Evolutionary conservation across 2,329 filamentous ascomycete species (phyloP), one percentile per base, ranked within the genome.

Genomic region (Trichophyton schoenleinii): DNA sequence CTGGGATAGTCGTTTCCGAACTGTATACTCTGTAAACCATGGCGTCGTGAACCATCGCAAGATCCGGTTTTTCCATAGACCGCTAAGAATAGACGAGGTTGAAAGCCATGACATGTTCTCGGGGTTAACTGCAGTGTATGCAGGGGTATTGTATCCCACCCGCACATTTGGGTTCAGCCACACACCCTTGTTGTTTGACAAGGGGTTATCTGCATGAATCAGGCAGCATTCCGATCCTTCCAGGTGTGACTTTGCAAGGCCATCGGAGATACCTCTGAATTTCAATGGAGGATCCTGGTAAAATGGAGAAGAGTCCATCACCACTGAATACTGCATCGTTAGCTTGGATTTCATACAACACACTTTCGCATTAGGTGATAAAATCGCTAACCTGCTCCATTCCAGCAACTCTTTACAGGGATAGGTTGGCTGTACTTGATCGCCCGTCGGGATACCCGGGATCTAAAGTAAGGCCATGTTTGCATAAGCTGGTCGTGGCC

Each of bases 181-280:
- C 3, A 75, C 67, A 3, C 73, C 73, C 36, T 69, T 68, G 2
- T 65, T 48, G 1, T 46, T 31, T 0, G 70, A 70, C 0, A 73
- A 64, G 1, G 69, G 68, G 61, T 74, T 74, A 60, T 76, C 74
- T 2, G 69, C 70, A 44, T 76, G 73, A 18, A 76, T 73, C 59
- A 91, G 80, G 71, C 88, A 91, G 75, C 87, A 91, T 72, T 91
- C 88, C 13, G 84, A 87, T n/a, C 80, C 88, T 71, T 91, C 88
- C 28, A 91, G 77, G 53, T 75, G 72, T 34, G 67, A 68, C 2
- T 66, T 62, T 0, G 79, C 79, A 1, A 92, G 80, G 3, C 78
- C 80, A 68, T 88, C 86, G 0, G 81, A 69, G 22, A 87, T 77
- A 3, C 79, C 85, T 8, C 87, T 82, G 71, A 89, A 89, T n/a